Conservation (phyloP, 345 rosid genomes). For the Bretschneidera sinensis region DNA sequence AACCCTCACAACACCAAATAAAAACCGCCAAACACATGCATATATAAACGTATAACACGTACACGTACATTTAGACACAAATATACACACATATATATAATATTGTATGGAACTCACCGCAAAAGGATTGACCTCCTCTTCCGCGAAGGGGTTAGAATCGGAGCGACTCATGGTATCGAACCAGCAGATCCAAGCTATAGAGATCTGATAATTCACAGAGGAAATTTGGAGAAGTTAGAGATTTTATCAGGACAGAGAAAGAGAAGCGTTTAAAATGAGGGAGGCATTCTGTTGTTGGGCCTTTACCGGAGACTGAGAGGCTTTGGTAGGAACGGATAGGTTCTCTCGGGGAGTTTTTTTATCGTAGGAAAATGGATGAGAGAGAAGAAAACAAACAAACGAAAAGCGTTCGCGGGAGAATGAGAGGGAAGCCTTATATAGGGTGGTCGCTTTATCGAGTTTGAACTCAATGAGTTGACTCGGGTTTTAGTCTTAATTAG, state of each 20-base stretch:
- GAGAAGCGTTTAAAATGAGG: slow-evolving; percentile 20
- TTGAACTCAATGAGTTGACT: too few relatives aligned
- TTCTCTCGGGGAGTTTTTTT: not conserved
- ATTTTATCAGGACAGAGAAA: too few relatives aligned
- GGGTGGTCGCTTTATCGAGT: too few relatives aligned
- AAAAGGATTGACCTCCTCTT: slow-evolving; percentile 86
- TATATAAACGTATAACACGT: not conserved
- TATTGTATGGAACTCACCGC: slow-evolving; percentile 56
- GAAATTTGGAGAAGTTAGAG: slow-evolving; percentile 15
- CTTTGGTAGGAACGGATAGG: not conserved
- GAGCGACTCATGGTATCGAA: slow-evolving; percentile 57
- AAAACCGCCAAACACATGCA: not conserved
- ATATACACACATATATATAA: not conserved
- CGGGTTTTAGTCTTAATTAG: too few relatives aligned
- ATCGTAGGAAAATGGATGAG: not conserved
- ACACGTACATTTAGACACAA: too few relatives aligned
- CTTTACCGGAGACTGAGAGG: slow-evolving; percentile 23
- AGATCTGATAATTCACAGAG: slow-evolving; percentile 21
- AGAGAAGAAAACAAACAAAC: not conserved
- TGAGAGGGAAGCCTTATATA: too few relatives aligned
- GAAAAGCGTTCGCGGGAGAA: not conserved
- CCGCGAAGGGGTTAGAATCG: slow-evolving; percentile 79
- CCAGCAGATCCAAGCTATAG: too few relatives aligned
- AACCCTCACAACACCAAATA: not conserved
- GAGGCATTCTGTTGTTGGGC: slow-evolving; percentile 19